phyloP scores from a whole-genome alignment of 2,329 filamentous ascomycete species.

The Calcarisporium arbuscula region DNA sequence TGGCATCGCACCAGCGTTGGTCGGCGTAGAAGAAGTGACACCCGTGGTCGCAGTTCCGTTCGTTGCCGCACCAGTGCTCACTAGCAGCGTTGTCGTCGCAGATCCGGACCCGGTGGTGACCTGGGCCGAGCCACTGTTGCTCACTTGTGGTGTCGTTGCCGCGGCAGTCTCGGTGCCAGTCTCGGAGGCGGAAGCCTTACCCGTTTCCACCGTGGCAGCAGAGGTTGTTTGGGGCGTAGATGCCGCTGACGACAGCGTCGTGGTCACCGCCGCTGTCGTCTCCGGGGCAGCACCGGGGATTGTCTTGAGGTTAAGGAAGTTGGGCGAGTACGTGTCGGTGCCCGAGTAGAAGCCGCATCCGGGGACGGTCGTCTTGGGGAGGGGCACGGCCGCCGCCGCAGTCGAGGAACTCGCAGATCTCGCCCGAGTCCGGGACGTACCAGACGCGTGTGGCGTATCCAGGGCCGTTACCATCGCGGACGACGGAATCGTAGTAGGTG shows the following conservation, averaged over 20 bases:
- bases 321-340: constrained; percentile 47
- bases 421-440: constrained; percentile 57
- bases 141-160: neutral
- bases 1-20: constrained; percentile 14
- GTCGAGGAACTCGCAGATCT: constrained; percentile 59
- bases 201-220: neutral
- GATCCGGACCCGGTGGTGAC: neutral
- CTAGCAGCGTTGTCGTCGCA: constrained; percentile 2
- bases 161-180: neutral
- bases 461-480: constrained; percentile 19
- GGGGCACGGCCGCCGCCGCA: constrained; percentile 62
- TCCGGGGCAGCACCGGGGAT: constrained; percentile 10
- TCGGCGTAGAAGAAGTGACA: neutral
- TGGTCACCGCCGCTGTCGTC: constrained; percentile 5
- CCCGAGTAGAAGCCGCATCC: constrained; percentile 52
- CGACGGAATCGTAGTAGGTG: constrained; percentile 30
- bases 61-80: constrained; percentile 1
- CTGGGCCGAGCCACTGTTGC: neutral
- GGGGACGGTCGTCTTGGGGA: constrained; percentile 55
- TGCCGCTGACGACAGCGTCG: constrained; percentile 10
- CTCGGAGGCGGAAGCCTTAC: neutral
- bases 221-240: constrained; percentile 7
- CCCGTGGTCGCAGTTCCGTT: constrained; percentile 1
- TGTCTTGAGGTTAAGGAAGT: constrained; percentile 35
- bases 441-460: constrained; percentile 44